Conservation (phyloP, 164 flowering plant genomes). For the Malania oleifera region DNA sequence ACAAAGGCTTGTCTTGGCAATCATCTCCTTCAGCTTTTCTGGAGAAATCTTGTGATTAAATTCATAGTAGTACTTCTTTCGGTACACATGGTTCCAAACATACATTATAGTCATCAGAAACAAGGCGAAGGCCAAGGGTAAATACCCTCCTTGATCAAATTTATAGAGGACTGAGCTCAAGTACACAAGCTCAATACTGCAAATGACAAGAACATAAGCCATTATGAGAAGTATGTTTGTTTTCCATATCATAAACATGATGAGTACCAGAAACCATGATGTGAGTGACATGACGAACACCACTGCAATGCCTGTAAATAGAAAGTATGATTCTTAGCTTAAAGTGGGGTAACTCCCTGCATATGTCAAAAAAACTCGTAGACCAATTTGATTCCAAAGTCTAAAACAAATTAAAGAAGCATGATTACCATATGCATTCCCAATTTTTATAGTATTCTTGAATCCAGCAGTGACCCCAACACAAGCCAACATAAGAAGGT, state of each 20-base stretch:
- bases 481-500: constrained; percentile 58
- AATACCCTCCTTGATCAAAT: constrained; percentile 68
- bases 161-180: constrained; percentile 75
- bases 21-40: constrained; percentile 29
- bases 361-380: too few species aligned
- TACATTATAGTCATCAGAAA: constrained; percentile 51
- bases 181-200: constrained; percentile 46
- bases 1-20: constrained; percentile 15
- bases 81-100: constrained; percentile 49
- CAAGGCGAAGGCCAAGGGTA: constrained; percentile 55
- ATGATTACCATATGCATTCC: constrained; percentile 73
- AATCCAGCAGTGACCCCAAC: constrained; percentile 54
- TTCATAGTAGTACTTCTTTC: constrained; percentile 63
- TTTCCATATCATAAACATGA: constrained; percentile 89
- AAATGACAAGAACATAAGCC: constrained; percentile 36
- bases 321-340: neutral
- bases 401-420: neutral
- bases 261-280: constrained; percentile 46
- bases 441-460: constrained; percentile 47
- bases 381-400: too few species aligned
- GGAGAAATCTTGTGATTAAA: constrained; percentile 57
- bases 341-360: too few species aligned
- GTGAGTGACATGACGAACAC: constrained; percentile 65
- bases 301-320: constrained; percentile 62
- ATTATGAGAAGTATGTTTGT: constrained; percentile 42